A percentile compares a stretch with the other conserved stretches of the same genome.
Evolutionary conservation across 2,329 filamentous ascomycete genomes (phyloP).

Genomic region (Hymenotorrendiella dingleyae): DNA sequence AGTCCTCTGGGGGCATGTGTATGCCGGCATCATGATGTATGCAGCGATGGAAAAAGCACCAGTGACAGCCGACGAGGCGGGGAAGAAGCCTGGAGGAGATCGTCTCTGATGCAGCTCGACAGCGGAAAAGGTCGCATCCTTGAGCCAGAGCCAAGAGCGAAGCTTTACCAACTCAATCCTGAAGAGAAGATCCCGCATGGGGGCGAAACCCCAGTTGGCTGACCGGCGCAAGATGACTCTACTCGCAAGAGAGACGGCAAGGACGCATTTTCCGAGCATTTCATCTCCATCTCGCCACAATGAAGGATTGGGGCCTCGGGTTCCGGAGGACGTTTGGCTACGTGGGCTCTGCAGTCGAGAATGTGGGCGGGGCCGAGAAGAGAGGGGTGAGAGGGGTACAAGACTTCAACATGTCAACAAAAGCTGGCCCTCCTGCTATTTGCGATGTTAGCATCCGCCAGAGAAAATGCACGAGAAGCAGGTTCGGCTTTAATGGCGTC

Average conservation of each 20-base stretch:
- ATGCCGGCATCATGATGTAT: not conserved
- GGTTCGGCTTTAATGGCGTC: too few relatives aligned
- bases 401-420: too few relatives aligned
- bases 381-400: too few relatives aligned
- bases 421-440: too few relatives aligned
- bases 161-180: not conserved
- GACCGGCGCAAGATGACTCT: not conserved
- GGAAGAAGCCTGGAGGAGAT: slow-evolving; percentile 4
- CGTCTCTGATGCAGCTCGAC: not conserved
- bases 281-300: not conserved
- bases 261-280: not conserved
- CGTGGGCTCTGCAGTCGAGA: too few relatives aligned
- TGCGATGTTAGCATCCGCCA: too few relatives aligned
- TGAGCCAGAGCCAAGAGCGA: not conserved
- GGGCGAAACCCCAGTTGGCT: not conserved
- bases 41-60: slow-evolving; percentile 1
- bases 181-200: not conserved
- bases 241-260: not conserved
- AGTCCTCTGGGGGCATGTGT: not conserved
- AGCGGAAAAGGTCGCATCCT: not conserved
- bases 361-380: too few relatives aligned
- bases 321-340: too few relatives aligned
- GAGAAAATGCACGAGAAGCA: too few relatives aligned
- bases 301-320: too few relatives aligned
- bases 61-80: not conserved